phyloP scores from a whole-genome alignment of 176 grass and related monocot species.

The Poa annua region DNA sequence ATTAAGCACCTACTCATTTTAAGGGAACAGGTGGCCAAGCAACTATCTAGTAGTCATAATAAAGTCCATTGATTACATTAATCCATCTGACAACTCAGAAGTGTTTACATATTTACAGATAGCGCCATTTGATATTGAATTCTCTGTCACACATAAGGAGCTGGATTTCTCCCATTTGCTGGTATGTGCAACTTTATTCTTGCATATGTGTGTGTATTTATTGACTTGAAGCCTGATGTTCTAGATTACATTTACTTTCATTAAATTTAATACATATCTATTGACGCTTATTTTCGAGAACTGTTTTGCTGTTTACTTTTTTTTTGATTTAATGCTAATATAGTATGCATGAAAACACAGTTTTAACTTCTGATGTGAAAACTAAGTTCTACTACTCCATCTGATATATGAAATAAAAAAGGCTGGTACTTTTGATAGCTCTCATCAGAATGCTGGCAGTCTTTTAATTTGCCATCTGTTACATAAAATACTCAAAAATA shows the following conservation, averaged over 20 bases:
- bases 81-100: conserved; percentile 36
- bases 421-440: background rate
- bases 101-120: conserved; percentile 59
- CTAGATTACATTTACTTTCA: conserved; percentile 11
- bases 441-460: background rate
- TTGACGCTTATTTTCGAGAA: background rate
- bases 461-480: background rate
- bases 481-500: background rate
- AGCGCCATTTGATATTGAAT: conserved; percentile 90
- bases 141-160: conserved; percentile 95
- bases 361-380: background rate
- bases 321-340: background rate
- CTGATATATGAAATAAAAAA: background rate
- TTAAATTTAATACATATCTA: background rate
- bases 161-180: conserved; percentile 98
- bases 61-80: conserved; percentile 27
- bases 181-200: conserved; percentile 55
- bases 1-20: conserved; percentile 98
- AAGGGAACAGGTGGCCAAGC: conserved; percentile 75
- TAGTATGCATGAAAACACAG: conserved; percentile 3
- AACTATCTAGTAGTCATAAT: conserved; percentile 18
- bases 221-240: conserved; percentile 27
- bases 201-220: conserved; percentile 22
- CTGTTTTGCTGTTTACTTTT: background rate
- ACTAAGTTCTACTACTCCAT: conserved; percentile 1